Evolutionary conservation across 441 rosid species (phyloP).

Genomic region (Bruguiera hainesii): DNA sequence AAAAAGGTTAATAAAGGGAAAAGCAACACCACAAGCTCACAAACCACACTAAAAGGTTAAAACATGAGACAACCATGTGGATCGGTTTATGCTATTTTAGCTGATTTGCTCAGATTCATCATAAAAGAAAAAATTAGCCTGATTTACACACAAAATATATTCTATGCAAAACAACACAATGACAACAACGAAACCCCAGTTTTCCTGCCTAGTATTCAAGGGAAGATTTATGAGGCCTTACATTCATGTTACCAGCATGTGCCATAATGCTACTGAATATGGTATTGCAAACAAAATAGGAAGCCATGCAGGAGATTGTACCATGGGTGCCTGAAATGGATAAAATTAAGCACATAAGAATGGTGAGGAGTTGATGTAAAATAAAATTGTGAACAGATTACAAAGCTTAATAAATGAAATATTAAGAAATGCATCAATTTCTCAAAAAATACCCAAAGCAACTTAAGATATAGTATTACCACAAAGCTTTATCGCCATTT

Average conservation of each 20-base stretch:
- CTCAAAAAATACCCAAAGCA: neutral
- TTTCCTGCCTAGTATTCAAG: neutral
- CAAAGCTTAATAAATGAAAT: conserved; percentile 1
- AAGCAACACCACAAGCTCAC: neutral
- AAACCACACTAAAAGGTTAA: too few species aligned
- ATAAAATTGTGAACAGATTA: neutral
- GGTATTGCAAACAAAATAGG: conserved; percentile 79
- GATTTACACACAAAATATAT: too few species aligned
- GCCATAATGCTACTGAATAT: conserved; percentile 68
- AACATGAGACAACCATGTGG: too few species aligned
- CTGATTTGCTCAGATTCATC: too few species aligned
- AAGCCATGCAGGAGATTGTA: conserved; percentile 83
- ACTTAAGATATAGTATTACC: conserved; percentile 43
- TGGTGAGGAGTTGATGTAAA: conserved; percentile 2
- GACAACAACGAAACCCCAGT: neutral
- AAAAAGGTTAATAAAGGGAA: neutral
- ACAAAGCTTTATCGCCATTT: conserved; percentile 81
- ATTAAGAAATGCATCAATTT: neutral
- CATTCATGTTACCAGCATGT: conserved; percentile 59
- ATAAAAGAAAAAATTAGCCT: too few species aligned
- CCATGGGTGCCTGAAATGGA: conserved; percentile 77
- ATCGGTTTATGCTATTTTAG: too few species aligned
- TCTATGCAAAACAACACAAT: too few species aligned
- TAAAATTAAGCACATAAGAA: neutral
- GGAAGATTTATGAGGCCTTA: conserved; percentile 36